Conservation (phyloP, 2,329 filamentous ascomycete genomes). For the Colletotrichum coccodes region DNA sequence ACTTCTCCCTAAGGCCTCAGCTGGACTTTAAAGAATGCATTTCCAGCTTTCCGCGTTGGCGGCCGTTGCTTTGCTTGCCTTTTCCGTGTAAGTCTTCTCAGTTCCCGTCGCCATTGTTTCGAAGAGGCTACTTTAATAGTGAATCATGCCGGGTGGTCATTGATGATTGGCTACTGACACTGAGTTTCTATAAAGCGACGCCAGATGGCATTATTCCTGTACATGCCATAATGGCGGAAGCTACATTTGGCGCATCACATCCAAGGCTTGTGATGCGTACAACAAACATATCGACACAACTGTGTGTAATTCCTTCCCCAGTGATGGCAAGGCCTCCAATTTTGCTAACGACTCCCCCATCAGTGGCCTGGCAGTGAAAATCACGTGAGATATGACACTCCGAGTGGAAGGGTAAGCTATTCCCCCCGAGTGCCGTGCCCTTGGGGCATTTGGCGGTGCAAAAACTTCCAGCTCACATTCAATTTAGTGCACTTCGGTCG, state of each 20-base stretch:
- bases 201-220: conserved; percentile 1
- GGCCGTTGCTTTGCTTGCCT: neutral
- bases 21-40: neutral
- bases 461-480: neutral
- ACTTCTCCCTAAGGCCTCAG: too few relatives aligned
- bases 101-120: neutral
- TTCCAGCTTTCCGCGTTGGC: neutral
- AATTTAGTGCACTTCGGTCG: neutral
- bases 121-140: neutral
- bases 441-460: neutral
- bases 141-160: too few relatives aligned
- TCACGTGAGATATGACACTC: neutral
- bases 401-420: neutral
- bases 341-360: neutral
- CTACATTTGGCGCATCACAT: conserved; percentile 2
- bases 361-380: neutral
- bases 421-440: neutral
- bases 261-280: neutral
- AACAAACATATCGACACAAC: neutral
- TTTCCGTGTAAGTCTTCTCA: neutral
- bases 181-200: neutral
- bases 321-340: neutral
- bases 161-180: neutral
- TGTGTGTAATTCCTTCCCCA: neutral
- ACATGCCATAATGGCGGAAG: conserved; percentile 7